Conservation (phyloP, 495 filamentous ascomycete genomes). For the Penicillium goetzii region DNA sequence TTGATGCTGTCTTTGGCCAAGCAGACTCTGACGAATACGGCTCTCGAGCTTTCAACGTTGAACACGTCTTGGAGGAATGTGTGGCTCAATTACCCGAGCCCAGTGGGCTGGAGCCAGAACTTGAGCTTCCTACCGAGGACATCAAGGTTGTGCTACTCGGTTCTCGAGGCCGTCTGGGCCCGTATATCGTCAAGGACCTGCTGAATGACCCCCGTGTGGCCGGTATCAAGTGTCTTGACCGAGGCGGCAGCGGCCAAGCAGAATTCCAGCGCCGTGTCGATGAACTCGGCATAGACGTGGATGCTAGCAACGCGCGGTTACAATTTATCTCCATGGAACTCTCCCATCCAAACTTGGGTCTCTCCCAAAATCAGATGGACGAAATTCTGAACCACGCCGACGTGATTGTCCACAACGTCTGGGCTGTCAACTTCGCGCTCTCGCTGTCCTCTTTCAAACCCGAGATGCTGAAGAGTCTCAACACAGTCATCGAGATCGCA, state of each 20-base stretch:
- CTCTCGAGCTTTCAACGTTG: neutral
- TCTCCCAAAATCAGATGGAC: slow-evolving; percentile 38
- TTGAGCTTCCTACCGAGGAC: slow-evolving; percentile 5
- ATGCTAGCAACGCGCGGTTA: slow-evolving; percentile 14
- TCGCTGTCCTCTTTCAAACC: slow-evolving; percentile 56
- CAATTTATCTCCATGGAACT: slow-evolving; percentile 41
- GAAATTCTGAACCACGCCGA: slow-evolving; percentile 44
- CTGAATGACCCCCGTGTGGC: slow-evolving; percentile 21
- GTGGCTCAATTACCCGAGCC: slow-evolving; percentile 18
- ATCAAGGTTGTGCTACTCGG: slow-evolving; percentile 21
- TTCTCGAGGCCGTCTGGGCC: slow-evolving; percentile 18
- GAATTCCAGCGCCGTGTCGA: slow-evolving; percentile 15
- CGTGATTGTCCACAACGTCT: slow-evolving; percentile 60
- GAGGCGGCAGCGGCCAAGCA: slow-evolving; percentile 11
- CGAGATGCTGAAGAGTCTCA: slow-evolving; percentile 50
- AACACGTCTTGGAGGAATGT: slow-evolving; percentile 11
- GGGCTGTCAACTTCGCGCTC: slow-evolving; percentile 63
- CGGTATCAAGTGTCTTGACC: slow-evolving; percentile 20
- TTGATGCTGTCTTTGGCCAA: slow-evolving; percentile 13
- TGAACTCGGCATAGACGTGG: slow-evolving; percentile 15
- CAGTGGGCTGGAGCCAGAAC: neutral
- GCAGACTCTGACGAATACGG: neutral
- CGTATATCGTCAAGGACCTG: slow-evolving; percentile 20
- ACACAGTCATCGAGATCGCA: slow-evolving; percentile 53
- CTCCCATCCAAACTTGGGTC: slow-evolving; percentile 46